Conservation (phyloP, 345 rosid species). For the Eutrema heterophyllum region DNA sequence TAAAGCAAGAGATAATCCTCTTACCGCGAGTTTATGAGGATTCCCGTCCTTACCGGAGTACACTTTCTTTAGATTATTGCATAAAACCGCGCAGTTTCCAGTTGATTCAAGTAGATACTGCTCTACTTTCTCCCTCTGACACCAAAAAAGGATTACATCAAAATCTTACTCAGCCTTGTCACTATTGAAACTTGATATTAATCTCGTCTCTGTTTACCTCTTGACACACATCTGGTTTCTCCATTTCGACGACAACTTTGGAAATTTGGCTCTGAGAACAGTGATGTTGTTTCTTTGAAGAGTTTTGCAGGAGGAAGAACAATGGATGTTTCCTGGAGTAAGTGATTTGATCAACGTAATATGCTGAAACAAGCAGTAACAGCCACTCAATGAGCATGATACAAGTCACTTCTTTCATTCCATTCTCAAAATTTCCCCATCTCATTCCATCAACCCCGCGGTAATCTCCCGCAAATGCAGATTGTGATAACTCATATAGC, state of each 20-base stretch:
- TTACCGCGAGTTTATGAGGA: conserved; percentile 79
- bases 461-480: conserved; percentile 46
- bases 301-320: conserved; percentile 43
- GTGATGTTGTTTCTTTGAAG: conserved; percentile 30
- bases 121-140: conserved; percentile 82
- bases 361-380: conserved; percentile 53
- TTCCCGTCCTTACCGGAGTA: conserved; percentile 83
- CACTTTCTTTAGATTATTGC: conserved; percentile 70
- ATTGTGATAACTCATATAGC: conserved; percentile 69
- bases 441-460: conserved; percentile 69
- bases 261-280: conserved; percentile 49
- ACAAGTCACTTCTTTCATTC: conserved; percentile 62
- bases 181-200: neutral
- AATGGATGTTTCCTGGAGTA: conserved; percentile 61
- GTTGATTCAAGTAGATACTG: conserved; percentile 54
- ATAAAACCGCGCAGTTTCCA: conserved; percentile 49
- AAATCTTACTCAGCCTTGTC: neutral
- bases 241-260: conserved; percentile 68
- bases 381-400: conserved; percentile 84
- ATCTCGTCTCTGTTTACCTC: conserved; percentile 52
- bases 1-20: conserved; percentile 87
- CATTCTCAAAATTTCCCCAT: conserved; percentile 64
- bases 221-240: conserved; percentile 73
- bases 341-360: conserved; percentile 59
- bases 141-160: neutral